Evolutionary conservation across 495 filamentous ascomycete species (phyloP).

Genomic region (Delitschia confertaspora): DNA sequence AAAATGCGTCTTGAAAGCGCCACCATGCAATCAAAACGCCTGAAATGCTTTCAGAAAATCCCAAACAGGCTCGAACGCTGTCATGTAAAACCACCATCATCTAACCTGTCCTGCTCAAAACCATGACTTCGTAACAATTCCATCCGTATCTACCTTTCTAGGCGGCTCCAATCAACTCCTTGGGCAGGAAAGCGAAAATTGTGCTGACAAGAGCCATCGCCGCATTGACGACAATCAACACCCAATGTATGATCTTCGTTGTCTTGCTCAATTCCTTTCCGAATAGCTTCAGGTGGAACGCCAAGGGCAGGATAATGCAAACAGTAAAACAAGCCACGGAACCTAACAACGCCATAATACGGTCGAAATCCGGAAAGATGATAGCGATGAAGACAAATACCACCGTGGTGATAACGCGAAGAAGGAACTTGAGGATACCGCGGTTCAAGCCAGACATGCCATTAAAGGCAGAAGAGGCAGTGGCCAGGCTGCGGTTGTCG

Average conservation of each 20-base stretch:
- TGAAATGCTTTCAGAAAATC: no score
- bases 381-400: constrained; percentile 64
- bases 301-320: constrained; percentile 74
- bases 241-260: constrained; percentile 60
- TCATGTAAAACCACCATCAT: no score
- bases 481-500: constrained; percentile 45
- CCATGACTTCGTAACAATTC: no score
- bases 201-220: constrained; percentile 69
- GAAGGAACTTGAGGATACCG: constrained; percentile 47
- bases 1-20: no score
- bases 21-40: no score
- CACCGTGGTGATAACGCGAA: constrained; percentile 52
- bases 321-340: constrained; percentile 88
- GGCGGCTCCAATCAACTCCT: constrained; percentile 37
- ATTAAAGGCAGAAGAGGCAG: constrained; percentile 37
- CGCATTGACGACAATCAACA: constrained; percentile 59
- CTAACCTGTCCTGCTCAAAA: neutral
- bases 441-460: constrained; percentile 51
- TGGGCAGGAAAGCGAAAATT: constrained; percentile 79
- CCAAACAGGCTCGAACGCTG: no score
- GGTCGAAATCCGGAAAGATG: constrained; percentile 79
- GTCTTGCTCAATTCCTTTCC: constrained; percentile 57
- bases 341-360: constrained; percentile 90
- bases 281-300: constrained; percentile 92
- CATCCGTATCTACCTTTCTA: no score